Evolutionary conservation across 148 eudicot genomes (phyloP).

Genomic region (Vaccinium darrowii): DNA sequence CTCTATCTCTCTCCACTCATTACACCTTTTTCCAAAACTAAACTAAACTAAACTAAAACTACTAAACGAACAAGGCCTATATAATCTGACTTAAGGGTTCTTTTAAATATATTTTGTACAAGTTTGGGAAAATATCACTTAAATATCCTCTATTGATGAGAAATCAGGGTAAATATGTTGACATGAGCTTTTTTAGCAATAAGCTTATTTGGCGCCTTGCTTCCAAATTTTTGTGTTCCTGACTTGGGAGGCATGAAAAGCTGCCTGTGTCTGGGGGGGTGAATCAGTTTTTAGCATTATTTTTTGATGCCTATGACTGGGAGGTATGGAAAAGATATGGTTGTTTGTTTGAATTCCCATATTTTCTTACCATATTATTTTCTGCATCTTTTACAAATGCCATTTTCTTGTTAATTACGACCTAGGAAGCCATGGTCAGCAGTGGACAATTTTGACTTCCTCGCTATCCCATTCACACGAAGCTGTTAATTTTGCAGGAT

Average conservation of each 20-base stretch:
- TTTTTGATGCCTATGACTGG: neutral
- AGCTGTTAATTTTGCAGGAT: slow-evolving; percentile 26
- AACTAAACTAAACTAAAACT: no score
- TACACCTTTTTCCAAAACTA: no score
- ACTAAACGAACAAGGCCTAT: no score
- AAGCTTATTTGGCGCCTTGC: neutral
- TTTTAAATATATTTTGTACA: neutral
- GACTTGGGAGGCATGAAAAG: no score
- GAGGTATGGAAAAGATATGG: neutral
- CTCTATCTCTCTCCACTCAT: no score
- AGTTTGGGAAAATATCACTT: neutral
- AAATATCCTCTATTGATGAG: neutral
- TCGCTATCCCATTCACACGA: neutral
- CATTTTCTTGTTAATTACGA: neutral
- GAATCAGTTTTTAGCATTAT: no score
- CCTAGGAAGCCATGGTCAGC: neutral
- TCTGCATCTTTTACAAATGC: neutral
- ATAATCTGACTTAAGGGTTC: no score
- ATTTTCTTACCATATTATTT: neutral
- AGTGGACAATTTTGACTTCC: no score
- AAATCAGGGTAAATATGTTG: neutral
- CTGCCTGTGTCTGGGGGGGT: no score
- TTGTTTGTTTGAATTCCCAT: neutral
- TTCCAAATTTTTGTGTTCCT: neutral
- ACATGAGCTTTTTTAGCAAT: neutral